A percentile compares a stretch with the other conserved stretches of the same genome.
These are phyloP conservation scores for Cercospora citrullina DNA, from an alignment of 2,329 filamentous ascomycete species.

Conservation along the genomic window DNA sequence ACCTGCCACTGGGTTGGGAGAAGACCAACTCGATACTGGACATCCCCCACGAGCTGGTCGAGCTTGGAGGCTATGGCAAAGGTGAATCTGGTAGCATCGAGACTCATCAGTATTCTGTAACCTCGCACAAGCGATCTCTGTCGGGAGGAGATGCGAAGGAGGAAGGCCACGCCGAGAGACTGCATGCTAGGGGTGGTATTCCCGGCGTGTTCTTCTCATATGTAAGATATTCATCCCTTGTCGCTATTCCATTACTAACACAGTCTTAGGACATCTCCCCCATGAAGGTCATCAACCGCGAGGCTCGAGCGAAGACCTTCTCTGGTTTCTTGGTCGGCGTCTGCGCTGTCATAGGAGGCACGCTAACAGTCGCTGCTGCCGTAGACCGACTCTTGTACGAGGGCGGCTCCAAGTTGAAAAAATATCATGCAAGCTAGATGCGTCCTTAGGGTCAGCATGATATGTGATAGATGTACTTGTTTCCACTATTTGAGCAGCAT, in stretches of 20 bases:
- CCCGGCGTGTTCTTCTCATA: conserved; percentile 99
- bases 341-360: conserved; percentile 92
- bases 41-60: conserved; percentile 52
- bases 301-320: conserved; percentile 85
- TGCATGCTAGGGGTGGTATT: conserved; percentile 88
- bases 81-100: conserved; percentile 75
- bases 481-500: background rate
- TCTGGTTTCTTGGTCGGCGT: conserved; percentile 89
- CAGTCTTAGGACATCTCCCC: conserved; percentile 75
- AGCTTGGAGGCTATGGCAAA: conserved; percentile 68
- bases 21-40: conserved; percentile 50
- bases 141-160: conserved; percentile 78
- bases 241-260: background rate
- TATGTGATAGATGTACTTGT: conserved; percentile 12
- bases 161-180: conserved; percentile 86
- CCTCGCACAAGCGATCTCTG: conserved; percentile 89
- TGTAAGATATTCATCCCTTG: conserved; percentile 57
- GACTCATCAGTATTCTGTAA: conserved; percentile 97
- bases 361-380: conserved; percentile 90
- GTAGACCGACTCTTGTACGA: conserved; percentile 91
- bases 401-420: conserved; percentile 79
- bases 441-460: conserved; percentile 6
- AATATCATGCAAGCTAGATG: conserved; percentile 65
- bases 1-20: conserved; percentile 88
- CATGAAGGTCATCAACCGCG: conserved; percentile 99